Base-by-base conservation (phyloP, 306 rosid species). In the Ceratonia siliqua region DNA sequence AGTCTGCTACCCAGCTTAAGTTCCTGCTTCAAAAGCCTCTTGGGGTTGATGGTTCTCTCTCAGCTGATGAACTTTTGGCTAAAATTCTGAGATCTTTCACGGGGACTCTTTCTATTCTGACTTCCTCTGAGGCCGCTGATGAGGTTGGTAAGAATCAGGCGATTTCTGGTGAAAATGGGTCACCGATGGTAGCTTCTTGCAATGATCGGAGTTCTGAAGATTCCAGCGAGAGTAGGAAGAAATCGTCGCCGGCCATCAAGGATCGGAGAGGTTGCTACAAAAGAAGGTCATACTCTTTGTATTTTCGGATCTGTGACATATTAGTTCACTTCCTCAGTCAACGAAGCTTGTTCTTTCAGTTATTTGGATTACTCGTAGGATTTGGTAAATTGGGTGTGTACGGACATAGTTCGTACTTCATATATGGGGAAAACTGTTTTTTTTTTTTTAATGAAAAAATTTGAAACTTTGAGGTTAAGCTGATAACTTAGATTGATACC, bases 231-330 rank as follows among this genome's bases (percentile, higher is more conserved):
- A 83, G 87, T 66, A 59, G 20, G 62, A 85, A 85, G 83, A 78
- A 80, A 27, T 53, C 70, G 12, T 33, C 38, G 5, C 18, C 79
- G n/a, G 53, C 24, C 21, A 5, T 74, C 1, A 89, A 82, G 78
- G 83, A 85, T 78, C 85, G 86, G 28, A 82, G 91, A 81, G 96
- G 94, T 2, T 81, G 91, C 70, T 89, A 89, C 73, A 89, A 89
- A 82, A 75, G 94, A 84, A 94, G 97, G 98, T 93, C 49, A 48
- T 21, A 8, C 9, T 71, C 11, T 24, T 22, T 41, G 8, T 21
- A 24, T 66, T 72, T 7, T 56, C 38, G 42, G 76, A 77, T 82
- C 67, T 72, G 15, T 56, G 50, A 70, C 35, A 3, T 66, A 12
- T 50, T 15, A 9, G 42, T 5, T 63, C 8, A 27, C 38, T 22